Base-by-base conservation (phyloP, 2,329 filamentous ascomycete genomes). In the Rhynchosporium graminicola region DNA sequence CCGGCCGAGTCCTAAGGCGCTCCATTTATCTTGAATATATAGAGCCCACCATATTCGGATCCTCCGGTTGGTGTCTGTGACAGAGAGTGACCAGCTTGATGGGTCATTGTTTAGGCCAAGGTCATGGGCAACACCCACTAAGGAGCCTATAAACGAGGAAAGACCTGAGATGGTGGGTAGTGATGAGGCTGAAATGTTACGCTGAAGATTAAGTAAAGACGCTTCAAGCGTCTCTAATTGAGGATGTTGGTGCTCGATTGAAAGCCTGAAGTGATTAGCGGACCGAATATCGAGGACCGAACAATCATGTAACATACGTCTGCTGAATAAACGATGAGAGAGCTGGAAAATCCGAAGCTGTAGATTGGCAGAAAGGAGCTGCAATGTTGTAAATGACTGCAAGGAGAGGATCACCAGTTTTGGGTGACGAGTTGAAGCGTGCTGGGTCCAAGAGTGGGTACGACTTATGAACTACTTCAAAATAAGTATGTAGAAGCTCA, bases 11-110 rank as follows among this genome's bases (percentile, higher is more conserved):
- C 83, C 79, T 26, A 85, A 77, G 1, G 83, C 80, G 1, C 82
- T 80, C 83, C 82, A 87, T 69, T 83, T 85, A 64, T 89, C 86
- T 70, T 88, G 85, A 77, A 87, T 85, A 65, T 82, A 88, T 0
- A 87, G 73, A 2, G 82, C 85, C 86, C 87, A 89, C 1, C 83
- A 85, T 1, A 89, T 75, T 15, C 87, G 77, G 66, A 84, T 82
- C 6, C 87, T 78, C 10, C 72, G 68, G 26, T 68, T 67, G 12
- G 63, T 59, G 52, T 74, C 72, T 46, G 69, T 66, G 7, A 62
- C 67, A 0, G 72, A 67, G 15, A 74, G 67, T 12, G 64, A 63
- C 73, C 73, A 74, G 42, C 51, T 59, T 8, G 67, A 54, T 0
- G 71, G 70, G 47, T 71, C 67, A 31, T 71, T 62, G 45, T 74